A percentile compares a stretch with the other conserved stretches of the same genome.
Evolutionary conservation across 1,284 basidiomycete species (phyloP).

Genomic region (Ustilago nuda): DNA sequence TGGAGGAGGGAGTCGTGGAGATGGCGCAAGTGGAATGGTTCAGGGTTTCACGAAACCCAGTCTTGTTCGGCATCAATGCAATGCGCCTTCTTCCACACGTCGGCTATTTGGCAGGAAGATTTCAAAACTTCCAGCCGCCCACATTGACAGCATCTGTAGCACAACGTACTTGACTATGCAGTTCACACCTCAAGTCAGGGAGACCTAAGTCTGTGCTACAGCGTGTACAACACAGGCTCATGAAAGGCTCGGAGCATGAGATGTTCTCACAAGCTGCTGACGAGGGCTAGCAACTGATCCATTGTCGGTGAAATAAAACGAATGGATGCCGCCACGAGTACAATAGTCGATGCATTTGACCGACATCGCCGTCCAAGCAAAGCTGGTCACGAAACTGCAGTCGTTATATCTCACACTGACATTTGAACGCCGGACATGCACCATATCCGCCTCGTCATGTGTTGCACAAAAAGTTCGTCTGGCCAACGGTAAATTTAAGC

Average conservation of each 20-base stretch:
- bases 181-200: too few species aligned
- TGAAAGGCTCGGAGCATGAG: not conserved
- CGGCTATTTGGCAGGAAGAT: constrained; percentile 4
- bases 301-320: not conserved
- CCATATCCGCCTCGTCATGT: not conserved
- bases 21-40: constrained; percentile 1
- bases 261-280: not conserved
- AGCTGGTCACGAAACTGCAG: not conserved
- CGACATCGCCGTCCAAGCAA: not conserved
- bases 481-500: constrained; percentile 23
- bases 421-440: not conserved
- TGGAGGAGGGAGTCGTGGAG: not conserved
- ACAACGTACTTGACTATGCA: not conserved
- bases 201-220: too few species aligned
- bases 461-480: not conserved
- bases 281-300: not conserved
- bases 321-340: not conserved
- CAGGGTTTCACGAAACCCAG: constrained; percentile 1
- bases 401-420: not conserved
- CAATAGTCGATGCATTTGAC: not conserved
- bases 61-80: not conserved
- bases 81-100: constrained; percentile 4
- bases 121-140: constrained; percentile 2
- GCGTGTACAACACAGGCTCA: too few species aligned
- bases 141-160: not conserved